Evolutionary conservation across 2,329 filamentous ascomycete species (phyloP).

Genomic region (Diaporthe longicolla): DNA sequence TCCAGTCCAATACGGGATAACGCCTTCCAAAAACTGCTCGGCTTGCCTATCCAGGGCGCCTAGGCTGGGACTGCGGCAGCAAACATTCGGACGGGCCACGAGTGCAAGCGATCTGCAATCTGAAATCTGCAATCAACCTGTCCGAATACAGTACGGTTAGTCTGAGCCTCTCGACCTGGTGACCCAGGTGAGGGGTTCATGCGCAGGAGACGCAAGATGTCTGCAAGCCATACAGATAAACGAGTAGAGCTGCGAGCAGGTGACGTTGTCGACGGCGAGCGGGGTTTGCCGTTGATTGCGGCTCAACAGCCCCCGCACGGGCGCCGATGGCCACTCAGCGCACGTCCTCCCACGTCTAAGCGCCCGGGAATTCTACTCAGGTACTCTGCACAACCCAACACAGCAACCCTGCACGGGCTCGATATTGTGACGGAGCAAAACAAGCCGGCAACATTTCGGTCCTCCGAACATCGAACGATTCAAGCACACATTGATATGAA

Average conservation of each 20-base stretch:
- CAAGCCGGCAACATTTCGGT: not conserved
- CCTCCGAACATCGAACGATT: not conserved
- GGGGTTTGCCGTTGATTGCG: conserved; percentile 8
- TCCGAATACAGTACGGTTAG: not conserved
- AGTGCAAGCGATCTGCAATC: not conserved
- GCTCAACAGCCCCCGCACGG: conserved; percentile 25
- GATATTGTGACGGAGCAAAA: not conserved
- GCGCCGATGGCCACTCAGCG: not conserved
- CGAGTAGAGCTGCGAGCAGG: not conserved
- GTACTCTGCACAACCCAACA: not conserved
- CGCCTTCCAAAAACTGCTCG: conserved; percentile 15
- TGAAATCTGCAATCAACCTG: not conserved
- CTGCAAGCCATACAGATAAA: not conserved
- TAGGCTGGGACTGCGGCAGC: not conserved
- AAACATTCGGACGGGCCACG: not conserved
- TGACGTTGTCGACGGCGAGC: conserved; percentile 3
- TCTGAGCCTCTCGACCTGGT: no score
- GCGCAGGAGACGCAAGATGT: not conserved
- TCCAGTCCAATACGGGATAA: not conserved
- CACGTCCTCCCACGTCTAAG: conserved; percentile 26
- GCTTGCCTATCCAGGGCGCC: not conserved
- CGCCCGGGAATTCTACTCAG: not conserved
- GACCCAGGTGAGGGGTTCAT: not conserved
- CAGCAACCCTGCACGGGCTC: not conserved
- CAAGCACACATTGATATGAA: no score